Evolutionary conservation across 2,329 filamentous ascomycete genomes (phyloP).

Genomic region (Cladobotryum mycophilum): DNA sequence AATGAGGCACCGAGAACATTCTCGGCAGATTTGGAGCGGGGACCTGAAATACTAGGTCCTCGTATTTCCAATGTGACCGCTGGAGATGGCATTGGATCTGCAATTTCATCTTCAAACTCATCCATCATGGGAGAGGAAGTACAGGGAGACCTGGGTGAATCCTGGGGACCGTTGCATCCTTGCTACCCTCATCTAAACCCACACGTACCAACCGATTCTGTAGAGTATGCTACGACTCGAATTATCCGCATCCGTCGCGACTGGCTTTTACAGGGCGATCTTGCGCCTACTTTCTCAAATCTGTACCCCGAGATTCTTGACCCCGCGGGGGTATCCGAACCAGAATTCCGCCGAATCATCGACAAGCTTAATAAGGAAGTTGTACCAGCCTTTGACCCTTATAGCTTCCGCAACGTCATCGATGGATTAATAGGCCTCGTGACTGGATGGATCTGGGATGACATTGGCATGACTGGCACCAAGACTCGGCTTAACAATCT

Average conservation of each 20-base stretch:
- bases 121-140: slow-evolving; percentile 60
- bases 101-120: slow-evolving; percentile 50
- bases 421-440: slow-evolving; percentile 73
- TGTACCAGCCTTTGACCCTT: slow-evolving; percentile 73
- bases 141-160: slow-evolving; percentile 61
- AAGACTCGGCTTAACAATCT: slow-evolving; percentile 65
- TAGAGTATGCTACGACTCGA: slow-evolving; percentile 69
- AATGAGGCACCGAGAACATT: slow-evolving; percentile 31
- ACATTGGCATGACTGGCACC: slow-evolving; percentile 68
- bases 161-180: slow-evolving; percentile 91
- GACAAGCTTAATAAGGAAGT: slow-evolving; percentile 76
- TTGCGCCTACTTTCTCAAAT: slow-evolving; percentile 90
- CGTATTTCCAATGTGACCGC: slow-evolving; percentile 44
- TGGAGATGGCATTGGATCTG: slow-evolving; percentile 47
- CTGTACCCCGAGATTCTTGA: slow-evolving; percentile 95
- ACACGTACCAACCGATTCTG: slow-evolving; percentile 73
- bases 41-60: slow-evolving; percentile 38
- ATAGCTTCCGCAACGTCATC: slow-evolving; percentile 66
- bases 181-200: slow-evolving; percentile 93
- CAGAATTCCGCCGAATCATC: slow-evolving; percentile 77
- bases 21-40: slow-evolving; percentile 50
- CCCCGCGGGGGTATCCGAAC: slow-evolving; percentile 71
- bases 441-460: slow-evolving; percentile 94
- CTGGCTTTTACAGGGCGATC: slow-evolving; percentile 83
- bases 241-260: slow-evolving; percentile 89